A percentile compares a stretch with the other conserved stretches of the same genome.
Evolutionary conservation across 2,329 filamentous ascomycete species (phyloP).

Genomic region (Atkinsonella texensis): DNA sequence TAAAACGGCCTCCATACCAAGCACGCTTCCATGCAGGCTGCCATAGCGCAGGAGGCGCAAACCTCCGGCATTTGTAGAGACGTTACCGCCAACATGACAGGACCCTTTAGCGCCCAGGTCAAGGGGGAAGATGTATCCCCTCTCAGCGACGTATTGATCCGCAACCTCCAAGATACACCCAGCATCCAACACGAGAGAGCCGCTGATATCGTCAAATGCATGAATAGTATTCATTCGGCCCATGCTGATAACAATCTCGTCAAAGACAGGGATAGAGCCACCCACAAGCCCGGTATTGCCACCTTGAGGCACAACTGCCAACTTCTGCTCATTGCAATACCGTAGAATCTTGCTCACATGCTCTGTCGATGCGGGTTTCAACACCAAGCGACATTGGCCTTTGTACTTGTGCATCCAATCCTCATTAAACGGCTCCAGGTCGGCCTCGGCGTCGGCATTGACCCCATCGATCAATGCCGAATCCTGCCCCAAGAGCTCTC

Average conservation of each 20-base stretch:
- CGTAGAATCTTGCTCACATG: constrained; percentile 83
- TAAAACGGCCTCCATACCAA: constrained; percentile 87
- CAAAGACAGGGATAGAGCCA: constrained; percentile 91
- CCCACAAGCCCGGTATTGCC: constrained; percentile 95
- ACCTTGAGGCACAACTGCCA: constrained; percentile 93
- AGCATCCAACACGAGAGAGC: constrained; percentile 79
- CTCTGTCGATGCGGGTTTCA: constrained; percentile 74
- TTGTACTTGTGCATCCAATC: constrained; percentile 99
- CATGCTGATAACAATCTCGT: constrained; percentile 92
- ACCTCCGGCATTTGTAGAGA: constrained; percentile 91
- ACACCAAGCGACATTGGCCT: constrained; percentile 74
- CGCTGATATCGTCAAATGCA: constrained; percentile 87
- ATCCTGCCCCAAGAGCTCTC: constrained; percentile 62
- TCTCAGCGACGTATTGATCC: constrained; percentile 74
- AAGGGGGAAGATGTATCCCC: constrained; percentile 81
- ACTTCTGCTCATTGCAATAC: constrained; percentile 87
- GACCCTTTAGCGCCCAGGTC: constrained; percentile 97
- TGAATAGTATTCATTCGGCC: constrained; percentile 82
- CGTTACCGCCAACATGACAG: constrained; percentile 91
- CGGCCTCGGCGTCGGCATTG: constrained; percentile 56
- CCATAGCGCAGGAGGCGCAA: constrained; percentile 84
- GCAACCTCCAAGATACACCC: constrained; percentile 84
- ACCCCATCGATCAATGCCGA: constrained; percentile 79
- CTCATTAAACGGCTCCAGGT: constrained; percentile 84
- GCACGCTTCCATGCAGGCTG: constrained; percentile 82